Conservation (phyloP, 176 grass and related monocot species). For the Bromus sterilis region DNA sequence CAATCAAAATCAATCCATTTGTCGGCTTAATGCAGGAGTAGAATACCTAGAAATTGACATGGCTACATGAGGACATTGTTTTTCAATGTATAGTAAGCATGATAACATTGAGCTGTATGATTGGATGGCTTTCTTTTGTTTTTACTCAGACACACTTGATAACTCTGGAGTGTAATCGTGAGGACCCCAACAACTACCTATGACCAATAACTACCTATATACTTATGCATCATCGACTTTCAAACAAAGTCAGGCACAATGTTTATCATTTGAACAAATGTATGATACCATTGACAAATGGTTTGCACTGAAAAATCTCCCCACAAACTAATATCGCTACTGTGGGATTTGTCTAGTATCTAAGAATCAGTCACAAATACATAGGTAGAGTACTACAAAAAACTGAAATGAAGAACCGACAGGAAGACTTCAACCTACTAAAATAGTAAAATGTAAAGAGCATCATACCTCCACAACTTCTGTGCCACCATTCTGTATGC, state of each 20-base stretch:
- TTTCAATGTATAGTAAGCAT: neutral
- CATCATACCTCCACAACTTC: conserved; percentile 93
- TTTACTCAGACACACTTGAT: neutral
- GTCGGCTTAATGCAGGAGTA: neutral
- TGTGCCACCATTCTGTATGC: conserved; percentile 97
- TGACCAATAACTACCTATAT: too few relatives aligned
- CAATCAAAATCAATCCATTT: neutral
- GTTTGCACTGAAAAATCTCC: neutral
- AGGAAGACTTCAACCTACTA: neutral
- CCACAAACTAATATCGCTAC: neutral
- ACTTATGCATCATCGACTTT: neutral
- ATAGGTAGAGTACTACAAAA: neutral
- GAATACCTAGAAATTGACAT: neutral
- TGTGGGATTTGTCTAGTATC: neutral
- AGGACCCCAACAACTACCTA: neutral
- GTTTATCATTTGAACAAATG: neutral
- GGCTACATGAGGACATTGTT: neutral
- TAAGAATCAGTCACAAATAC: neutral
- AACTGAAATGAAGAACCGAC: neutral
- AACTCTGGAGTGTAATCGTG: neutral
- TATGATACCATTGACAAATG: neutral
- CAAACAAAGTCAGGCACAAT: neutral
- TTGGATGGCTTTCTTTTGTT: neutral
- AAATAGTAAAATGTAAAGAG: conserved; percentile 17
- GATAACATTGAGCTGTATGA: neutral